Percentiles rank a stretch among this genome's conserved stretches.
phyloP scores from a whole-genome alignment of 2,329 filamentous ascomycete species.

The Setomelanomma holmii region DNA sequence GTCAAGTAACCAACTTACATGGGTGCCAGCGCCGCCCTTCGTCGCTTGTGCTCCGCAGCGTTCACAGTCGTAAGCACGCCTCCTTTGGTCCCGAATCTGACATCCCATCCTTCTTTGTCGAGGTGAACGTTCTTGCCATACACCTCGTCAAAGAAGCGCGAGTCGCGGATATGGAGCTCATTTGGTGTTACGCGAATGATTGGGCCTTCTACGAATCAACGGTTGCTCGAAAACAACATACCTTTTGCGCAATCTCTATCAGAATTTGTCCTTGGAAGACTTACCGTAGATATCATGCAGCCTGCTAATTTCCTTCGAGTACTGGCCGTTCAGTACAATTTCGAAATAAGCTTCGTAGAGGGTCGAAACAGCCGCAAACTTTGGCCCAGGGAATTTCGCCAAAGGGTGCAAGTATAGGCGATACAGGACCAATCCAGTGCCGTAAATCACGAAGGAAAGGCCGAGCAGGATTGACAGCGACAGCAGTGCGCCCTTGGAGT shows the following conservation, averaged over 20 bases:
- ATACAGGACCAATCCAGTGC: conserved; percentile 40
- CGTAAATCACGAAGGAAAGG: conserved; percentile 20
- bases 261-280: too few species aligned
- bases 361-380: conserved; percentile 36
- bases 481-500: conserved; percentile 8
- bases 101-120: conserved; percentile 46
- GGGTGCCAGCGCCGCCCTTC: conserved; percentile 40
- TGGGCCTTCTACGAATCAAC: conserved; percentile 35
- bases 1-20: conserved; percentile 31
- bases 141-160: conserved; percentile 47
- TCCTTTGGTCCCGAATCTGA: conserved; percentile 37
- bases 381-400: conserved; percentile 54
- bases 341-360: conserved; percentile 48
- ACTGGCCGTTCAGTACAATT: conserved; percentile 40
- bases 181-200: conserved; percentile 53
- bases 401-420: conserved; percentile 55
- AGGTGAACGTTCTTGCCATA: conserved; percentile 41
- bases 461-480: conserved; percentile 18
- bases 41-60: conserved; percentile 37
- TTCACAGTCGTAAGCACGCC: conserved; percentile 38
- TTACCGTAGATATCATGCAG: conserved; percentile 44
- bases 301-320: conserved; percentile 37
- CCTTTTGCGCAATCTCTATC: too few species aligned
- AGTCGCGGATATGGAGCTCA: conserved; percentile 53
- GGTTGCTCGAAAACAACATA: neutral